Base-by-base conservation (phyloP, 257 asterid genomes). In the Solanum ossicruentum region DNA sequence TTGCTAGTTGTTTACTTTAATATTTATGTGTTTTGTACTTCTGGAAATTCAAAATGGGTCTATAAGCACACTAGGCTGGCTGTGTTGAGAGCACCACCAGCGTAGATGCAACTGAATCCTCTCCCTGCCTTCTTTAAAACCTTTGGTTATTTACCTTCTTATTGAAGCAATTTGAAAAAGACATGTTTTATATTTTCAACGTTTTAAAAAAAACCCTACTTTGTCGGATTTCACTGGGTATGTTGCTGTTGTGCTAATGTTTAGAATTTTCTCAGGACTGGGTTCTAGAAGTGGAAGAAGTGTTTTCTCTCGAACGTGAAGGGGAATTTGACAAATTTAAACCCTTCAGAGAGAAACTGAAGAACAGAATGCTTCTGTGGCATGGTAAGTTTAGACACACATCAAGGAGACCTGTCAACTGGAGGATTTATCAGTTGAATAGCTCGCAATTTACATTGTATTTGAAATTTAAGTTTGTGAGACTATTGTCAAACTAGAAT, bases 351-450 rank as follows among this genome's bases (percentile, higher is more conserved):
- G 90, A 92, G 75, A 95, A 94, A 85, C 95, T 97, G 81, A 92
- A 93, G 70, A 95, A 95, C 92, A 92, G 85, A 93, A 95, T 97
- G 98, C 99, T 97, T 92, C 94, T 95, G 10, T 95, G 99, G 99
- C 98, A 97, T 8, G 99, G 99, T 97, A 83, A 89, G 91, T 66
- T 88, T 84, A 61, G 86, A 52, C 49, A 26, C 84, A 82, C 88
- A 78, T 57, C 39, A 66, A 83, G 41, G 54, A 51, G 82, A 57
- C 83, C 17, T 83, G 28, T 67, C 36, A 84, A 84, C 49, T 23
- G 73, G 41, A 56, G 54, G 88, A 85, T 71, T 61, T 77, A 55
- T 32, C 71, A 52, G 65, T 20, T 66, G 66, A 78, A 18, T 23
- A 58, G 36, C 17, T 70, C n/a, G 15, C 23, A 32, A 52, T 77